A percentile compares a stretch with the other conserved stretches of the same genome.
Conservation (phyloP, 2,329 filamentous ascomycete species). For the Apiospora phragmitis region DNA sequence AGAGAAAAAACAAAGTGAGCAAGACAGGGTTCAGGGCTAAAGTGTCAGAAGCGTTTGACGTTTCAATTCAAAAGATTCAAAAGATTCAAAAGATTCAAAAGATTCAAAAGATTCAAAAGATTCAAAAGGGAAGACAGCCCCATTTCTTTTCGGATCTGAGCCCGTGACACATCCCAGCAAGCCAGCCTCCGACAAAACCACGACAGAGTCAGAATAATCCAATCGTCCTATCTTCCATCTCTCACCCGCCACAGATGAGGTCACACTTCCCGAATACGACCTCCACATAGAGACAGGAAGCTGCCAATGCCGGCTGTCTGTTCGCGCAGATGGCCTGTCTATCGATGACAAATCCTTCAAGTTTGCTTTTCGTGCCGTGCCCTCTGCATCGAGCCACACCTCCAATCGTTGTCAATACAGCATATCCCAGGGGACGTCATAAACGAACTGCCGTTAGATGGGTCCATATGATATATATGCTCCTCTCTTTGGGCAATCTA, state of each 20-base stretch:
- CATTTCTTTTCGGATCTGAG: neutral
- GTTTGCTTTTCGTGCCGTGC: neutral
- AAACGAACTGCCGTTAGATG: neutral
- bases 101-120: too few species aligned
- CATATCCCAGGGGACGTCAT: neutral
- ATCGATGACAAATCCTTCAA: neutral
- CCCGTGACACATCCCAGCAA: neutral
- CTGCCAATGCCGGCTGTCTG: neutral
- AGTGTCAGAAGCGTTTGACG: conserved; percentile 8
- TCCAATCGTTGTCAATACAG: neutral
- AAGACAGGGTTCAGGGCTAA: conserved; percentile 1
- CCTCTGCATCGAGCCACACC: neutral
- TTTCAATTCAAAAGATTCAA: too few species aligned
- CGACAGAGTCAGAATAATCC: neutral
- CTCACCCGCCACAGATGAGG: neutral
- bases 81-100: too few species aligned
- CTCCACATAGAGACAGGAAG: neutral
- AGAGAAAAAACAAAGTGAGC: neutral
- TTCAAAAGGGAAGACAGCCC: neutral
- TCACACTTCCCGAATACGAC: neutral
- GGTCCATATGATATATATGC: neutral
- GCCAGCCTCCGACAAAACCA: neutral
- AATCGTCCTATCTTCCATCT: neutral
- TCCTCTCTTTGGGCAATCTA: neutral
- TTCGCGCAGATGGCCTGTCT: too few species aligned